Percentiles rank a stretch among this genome's conserved stretches.
Evolutionary conservation across 1,139 yeast genomes (phyloP).

Genomic region (Suhomyces bribrorum): DNA sequence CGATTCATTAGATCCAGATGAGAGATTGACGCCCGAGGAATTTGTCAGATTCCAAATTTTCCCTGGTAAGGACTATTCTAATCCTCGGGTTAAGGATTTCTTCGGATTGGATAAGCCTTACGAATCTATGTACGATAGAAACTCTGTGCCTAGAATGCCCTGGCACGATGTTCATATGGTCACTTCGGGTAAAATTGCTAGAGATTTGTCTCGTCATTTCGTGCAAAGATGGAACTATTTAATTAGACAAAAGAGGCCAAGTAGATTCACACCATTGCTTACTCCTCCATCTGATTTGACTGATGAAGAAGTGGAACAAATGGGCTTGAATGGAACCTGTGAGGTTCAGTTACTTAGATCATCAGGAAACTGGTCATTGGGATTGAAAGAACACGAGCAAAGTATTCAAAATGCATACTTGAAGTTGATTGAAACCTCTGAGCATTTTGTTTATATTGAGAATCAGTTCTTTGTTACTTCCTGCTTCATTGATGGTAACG

Average conservation of each 20-base stretch:
- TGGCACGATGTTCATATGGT: constrained; percentile 99
- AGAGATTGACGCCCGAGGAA: constrained; percentile 34
- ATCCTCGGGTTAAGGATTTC: constrained; percentile 91
- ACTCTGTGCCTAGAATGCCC: constrained; percentile 88
- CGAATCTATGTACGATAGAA: constrained; percentile 89
- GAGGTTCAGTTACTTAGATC: constrained; percentile 89
- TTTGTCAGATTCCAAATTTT: constrained; percentile 64
- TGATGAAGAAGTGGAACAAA: constrained; percentile 61
- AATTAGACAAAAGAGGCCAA: constrained; percentile 89
- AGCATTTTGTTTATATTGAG: constrained; percentile 91
- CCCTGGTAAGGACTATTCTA: constrained; percentile 97
- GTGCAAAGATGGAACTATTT: constrained; percentile 97
- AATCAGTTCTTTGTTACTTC: constrained; percentile 93
- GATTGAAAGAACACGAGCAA: constrained; percentile 78
- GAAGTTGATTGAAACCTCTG: constrained; percentile 85
- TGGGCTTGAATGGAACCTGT: constrained; percentile 81
- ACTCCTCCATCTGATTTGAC: constrained; percentile 91
- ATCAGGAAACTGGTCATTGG: constrained; percentile 91
- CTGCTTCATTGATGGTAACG: constrained; percentile 81
- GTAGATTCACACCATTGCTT: constrained; percentile 86
- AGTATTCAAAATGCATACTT: constrained; percentile 93
- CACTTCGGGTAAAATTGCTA: constrained; percentile 92
- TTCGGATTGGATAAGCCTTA: constrained; percentile 79
- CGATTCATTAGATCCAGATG: constrained; percentile 31
- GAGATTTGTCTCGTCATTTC: constrained; percentile 91